Conservation (phyloP, 177 flowering plant species). For the Vitis hybrid region DNA sequence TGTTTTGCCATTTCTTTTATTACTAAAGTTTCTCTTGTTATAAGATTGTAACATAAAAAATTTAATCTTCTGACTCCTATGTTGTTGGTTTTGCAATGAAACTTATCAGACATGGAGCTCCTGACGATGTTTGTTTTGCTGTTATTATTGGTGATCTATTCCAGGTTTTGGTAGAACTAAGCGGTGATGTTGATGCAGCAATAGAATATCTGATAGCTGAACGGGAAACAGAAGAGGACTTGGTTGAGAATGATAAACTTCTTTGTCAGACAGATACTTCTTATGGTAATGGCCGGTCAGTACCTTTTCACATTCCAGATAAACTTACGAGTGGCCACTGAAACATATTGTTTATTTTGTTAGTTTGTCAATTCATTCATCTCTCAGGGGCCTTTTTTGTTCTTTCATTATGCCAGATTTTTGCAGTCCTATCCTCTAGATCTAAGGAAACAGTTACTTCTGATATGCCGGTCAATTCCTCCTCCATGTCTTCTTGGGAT, state of each 20-base stretch:
- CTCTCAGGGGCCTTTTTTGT: no score
- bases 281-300: conserved; percentile 36
- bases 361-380: no score
- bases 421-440: no score
- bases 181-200: conserved; percentile 84
- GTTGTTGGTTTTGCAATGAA: background rate
- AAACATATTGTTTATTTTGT: no score
- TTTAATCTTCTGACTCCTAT: background rate
- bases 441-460: no score
- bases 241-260: conserved; percentile 22
- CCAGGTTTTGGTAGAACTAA: conserved; percentile 60
- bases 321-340: background rate
- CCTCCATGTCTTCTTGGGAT: no score
- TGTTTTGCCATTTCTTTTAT: background rate
- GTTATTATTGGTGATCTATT: conserved; percentile 5
- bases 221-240: conserved; percentile 36
- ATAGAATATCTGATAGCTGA: conserved; percentile 70
- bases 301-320: conserved; percentile 1
- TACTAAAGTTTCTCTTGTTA: background rate
- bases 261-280: conserved; percentile 18
- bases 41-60: background rate
- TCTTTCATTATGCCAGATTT: no score
- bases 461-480: no score
- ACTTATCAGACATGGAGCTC: background rate
- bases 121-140: conserved; percentile 1